A percentile compares a stretch with the other conserved stretches of the same genome.
Conservation (phyloP, 345 rosid species). For the Barbarea vulgaris region DNA sequence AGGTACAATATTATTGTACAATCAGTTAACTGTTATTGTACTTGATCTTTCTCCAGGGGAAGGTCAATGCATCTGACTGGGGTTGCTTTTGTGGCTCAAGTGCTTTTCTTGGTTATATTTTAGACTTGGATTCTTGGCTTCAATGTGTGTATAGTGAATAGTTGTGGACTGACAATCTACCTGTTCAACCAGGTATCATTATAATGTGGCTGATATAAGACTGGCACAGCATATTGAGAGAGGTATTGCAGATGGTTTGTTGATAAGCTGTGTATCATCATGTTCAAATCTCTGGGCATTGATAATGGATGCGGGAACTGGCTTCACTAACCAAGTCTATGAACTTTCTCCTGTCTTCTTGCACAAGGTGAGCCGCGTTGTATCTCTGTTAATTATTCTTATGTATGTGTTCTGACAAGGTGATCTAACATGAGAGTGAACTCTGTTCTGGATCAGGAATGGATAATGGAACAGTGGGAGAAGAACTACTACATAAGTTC, state of each 20-base stretch:
- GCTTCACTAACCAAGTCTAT: constrained; percentile 84
- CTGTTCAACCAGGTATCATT: constrained; percentile 74
- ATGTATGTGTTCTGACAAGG: constrained; percentile 5
- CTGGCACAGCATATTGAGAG: constrained; percentile 90
- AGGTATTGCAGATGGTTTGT: constrained; percentile 93
- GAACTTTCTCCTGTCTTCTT: constrained; percentile 81
- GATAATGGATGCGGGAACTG: constrained; percentile 97
- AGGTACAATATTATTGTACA: constrained; percentile 51
- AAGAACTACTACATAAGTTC: constrained; percentile 91
- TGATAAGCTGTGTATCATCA: constrained; percentile 89
- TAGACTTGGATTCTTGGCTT: constrained; percentile 7
- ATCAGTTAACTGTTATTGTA: constrained; percentile 7
- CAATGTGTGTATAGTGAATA: not conserved
- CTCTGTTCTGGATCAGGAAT: constrained; percentile 60
- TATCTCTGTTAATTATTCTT: constrained; percentile 15
- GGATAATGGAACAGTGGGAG: constrained; percentile 99
- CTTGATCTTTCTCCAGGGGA: constrained; percentile 5
- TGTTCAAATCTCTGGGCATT: constrained; percentile 96
- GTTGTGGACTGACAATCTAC: constrained; percentile 19
- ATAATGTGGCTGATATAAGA: constrained; percentile 92
- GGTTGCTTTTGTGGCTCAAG: not conserved
- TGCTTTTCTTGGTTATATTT: not conserved
- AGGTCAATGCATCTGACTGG: not conserved
- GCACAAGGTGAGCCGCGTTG: constrained; percentile 59
- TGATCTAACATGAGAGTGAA: constrained; percentile 9